These are phyloP conservation scores for Euphrasia arctica DNA, from an alignment of 305 asterid species.

Conservation along the genomic window DNA sequence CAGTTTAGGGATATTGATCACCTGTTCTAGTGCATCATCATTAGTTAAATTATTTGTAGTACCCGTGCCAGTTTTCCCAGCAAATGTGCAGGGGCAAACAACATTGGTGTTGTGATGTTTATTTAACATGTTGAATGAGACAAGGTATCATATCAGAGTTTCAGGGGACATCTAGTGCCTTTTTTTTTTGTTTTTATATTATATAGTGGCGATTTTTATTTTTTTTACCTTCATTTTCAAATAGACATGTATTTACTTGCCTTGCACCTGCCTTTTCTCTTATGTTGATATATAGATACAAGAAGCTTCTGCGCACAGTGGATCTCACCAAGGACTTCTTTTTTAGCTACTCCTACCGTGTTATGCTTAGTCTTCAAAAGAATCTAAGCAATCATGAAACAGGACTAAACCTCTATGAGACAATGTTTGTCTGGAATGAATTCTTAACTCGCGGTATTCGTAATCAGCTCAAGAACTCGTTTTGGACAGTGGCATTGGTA, in stretches of 20 bases:
- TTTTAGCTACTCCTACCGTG: constrained; percentile 91
- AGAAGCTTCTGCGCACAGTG: constrained; percentile 83
- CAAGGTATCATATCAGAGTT: constrained; percentile 60
- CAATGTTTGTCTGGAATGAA: constrained; percentile 97
- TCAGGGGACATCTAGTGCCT: constrained; percentile 37
- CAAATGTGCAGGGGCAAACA: constrained; percentile 60
- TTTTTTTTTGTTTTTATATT: constrained; percentile 34
- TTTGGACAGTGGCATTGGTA: constrained; percentile 90
- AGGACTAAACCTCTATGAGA: constrained; percentile 62
- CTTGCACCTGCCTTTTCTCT: constrained; percentile 39
- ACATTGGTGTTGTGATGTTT: constrained; percentile 68
- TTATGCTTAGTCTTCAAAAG: constrained; percentile 92
- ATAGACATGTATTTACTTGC: constrained; percentile 37
- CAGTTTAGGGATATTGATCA: constrained; percentile 26
- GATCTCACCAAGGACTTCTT: constrained; percentile 97
- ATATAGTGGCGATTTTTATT: constrained; percentile 17
- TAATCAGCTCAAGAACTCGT: constrained; percentile 64
- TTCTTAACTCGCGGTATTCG: constrained; percentile 84
- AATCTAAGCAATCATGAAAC: constrained; percentile 63
- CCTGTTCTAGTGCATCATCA: constrained; percentile 29
- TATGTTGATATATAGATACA: constrained; percentile 68
- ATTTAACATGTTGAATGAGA: constrained; percentile 60
- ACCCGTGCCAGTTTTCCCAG: constrained; percentile 51
- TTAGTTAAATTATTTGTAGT: constrained; percentile 46
- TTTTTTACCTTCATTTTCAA: constrained; percentile 18